These are phyloP conservation scores for Deinandra increscens DNA, from an alignment of 129 eudicot species.

Conservation along the genomic window DNA sequence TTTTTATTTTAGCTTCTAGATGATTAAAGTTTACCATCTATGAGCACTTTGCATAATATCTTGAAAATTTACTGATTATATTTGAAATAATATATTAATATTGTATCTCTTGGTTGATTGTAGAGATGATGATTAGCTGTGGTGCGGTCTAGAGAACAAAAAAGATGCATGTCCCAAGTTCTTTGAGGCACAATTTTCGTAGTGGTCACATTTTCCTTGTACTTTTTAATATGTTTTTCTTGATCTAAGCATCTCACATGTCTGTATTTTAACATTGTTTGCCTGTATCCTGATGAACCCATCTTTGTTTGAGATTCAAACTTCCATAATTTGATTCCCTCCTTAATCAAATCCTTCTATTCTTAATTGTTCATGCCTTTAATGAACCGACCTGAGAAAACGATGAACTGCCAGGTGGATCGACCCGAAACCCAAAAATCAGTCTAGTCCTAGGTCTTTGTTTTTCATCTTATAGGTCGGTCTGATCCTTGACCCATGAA, in stretches of 20 bases:
- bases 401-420: no score
- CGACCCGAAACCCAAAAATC: no score
- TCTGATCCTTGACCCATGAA: no score
- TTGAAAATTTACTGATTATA: background rate
- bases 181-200: constrained; percentile 21
- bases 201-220: constrained; percentile 22
- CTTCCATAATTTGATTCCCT: constrained; percentile 4
- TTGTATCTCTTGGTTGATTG: constrained; percentile 13
- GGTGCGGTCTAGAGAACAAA: constrained; percentile 16
- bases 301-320: constrained; percentile 18
- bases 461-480: no score
- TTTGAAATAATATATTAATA: background rate
- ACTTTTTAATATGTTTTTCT: constrained; percentile 1
- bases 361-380: background rate
- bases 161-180: constrained; percentile 23
- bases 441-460: no score
- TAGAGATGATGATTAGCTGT: constrained; percentile 22
- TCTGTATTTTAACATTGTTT: constrained; percentile 23
- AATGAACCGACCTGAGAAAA: no score
- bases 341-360: constrained; percentile 13
- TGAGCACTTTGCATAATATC: constrained; percentile 1
- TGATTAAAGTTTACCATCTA: no score
- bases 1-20: no score
- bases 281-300: constrained; percentile 18
- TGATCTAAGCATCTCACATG: constrained; percentile 18